phyloP scores from a whole-genome alignment of 2,329 filamentous ascomycete species.

The Botrytis byssoidea region DNA sequence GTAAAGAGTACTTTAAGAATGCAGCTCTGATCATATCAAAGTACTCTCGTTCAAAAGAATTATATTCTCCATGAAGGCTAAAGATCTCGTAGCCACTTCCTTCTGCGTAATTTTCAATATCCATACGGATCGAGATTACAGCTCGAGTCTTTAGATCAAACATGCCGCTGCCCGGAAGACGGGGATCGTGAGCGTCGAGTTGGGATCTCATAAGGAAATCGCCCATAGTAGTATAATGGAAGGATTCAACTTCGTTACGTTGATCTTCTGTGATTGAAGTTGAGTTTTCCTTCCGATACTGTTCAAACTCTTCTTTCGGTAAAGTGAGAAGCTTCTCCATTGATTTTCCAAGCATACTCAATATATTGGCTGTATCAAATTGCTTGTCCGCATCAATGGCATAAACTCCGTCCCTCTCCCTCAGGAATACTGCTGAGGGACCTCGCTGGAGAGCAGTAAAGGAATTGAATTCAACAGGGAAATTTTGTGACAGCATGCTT shows the following conservation, averaged over 20 bases:
- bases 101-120: conserved; percentile 66
- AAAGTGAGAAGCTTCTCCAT: conserved; percentile 94
- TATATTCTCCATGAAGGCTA: conserved; percentile 70
- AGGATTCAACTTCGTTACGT: conserved; percentile 70
- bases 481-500: conserved; percentile 63
- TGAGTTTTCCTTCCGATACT: conserved; percentile 69
- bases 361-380: conserved; percentile 77
- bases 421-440: conserved; percentile 78
- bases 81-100: conserved; percentile 87
- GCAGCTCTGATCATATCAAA: conserved; percentile 95
- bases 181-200: conserved; percentile 82
- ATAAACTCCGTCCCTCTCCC: conserved; percentile 80
- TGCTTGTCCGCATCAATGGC: conserved; percentile 96
- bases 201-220: conserved; percentile 95
- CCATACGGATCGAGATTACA: conserved; percentile 89
- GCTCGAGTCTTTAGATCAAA: conserved; percentile 96
- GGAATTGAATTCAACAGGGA: conserved; percentile 57
- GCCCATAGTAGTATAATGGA: conserved; percentile 81
- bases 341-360: conserved; percentile 90
- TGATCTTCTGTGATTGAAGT: conserved; percentile 71
- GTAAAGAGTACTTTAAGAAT: conserved; percentile 93
- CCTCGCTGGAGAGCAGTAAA: conserved; percentile 73
- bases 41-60: conserved; percentile 94
- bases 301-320: conserved; percentile 78
- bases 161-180: conserved; percentile 86